phyloP scores from a whole-genome alignment of 257 asterid genomes.

The Salvia rosmarinus region DNA sequence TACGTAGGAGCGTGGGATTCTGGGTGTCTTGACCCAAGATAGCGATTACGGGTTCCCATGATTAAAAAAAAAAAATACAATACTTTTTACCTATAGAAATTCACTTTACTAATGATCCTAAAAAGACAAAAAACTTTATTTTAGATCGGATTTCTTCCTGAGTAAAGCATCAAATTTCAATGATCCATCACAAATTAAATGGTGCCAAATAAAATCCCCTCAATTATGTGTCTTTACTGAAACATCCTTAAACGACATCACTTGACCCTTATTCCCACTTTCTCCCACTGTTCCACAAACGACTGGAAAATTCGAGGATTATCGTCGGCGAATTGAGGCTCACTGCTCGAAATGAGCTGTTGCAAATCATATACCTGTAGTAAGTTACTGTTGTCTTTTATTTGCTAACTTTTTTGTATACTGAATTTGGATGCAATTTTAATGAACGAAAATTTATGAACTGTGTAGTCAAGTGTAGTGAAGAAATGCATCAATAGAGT shows the following conservation, averaged over 20 bases:
- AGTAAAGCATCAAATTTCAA: too few relatives aligned
- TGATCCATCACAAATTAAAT: background rate
- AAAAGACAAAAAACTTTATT: too few relatives aligned
- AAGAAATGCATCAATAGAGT: conserved; percentile 18
- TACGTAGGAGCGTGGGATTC: too few relatives aligned
- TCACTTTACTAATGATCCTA: too few relatives aligned
- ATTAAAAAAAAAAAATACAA: too few relatives aligned
- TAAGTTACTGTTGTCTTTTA: background rate
- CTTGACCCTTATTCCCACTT: background rate
- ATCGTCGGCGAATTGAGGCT: background rate
- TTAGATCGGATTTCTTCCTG: too few relatives aligned
- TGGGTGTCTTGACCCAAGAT: too few relatives aligned
- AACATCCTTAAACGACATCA: conserved; percentile 3
- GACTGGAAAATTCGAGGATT: background rate
- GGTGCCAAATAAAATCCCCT: background rate
- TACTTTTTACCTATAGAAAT: too few relatives aligned
- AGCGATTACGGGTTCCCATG: too few relatives aligned
- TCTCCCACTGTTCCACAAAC: background rate
- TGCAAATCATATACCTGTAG: background rate
- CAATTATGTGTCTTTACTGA: background rate
- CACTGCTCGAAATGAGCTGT: background rate
- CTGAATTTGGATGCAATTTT: background rate
- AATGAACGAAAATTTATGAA: background rate
- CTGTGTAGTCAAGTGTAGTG: background rate
- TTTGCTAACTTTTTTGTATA: background rate